Conservation (phyloP, 176 grass and related monocot species). For the Rhipidocladum racemiflorum region DNA sequence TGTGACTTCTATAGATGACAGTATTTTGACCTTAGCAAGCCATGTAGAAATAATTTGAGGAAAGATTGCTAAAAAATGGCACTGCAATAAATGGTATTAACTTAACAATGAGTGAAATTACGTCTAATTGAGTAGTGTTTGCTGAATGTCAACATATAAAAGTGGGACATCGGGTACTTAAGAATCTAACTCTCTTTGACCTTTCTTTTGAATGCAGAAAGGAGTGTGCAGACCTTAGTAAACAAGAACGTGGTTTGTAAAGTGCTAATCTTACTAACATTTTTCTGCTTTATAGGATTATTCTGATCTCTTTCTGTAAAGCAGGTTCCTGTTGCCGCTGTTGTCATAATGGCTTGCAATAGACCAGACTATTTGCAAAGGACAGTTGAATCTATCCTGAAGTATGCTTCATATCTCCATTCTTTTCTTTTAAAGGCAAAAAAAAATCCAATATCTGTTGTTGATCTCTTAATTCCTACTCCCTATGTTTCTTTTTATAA, state of each 20-base stretch:
- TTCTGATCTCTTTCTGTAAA: conserved; percentile 23
- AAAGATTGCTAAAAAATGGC: background rate
- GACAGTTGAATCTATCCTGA: conserved; percentile 94
- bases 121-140: conserved; percentile 4
- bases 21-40: background rate
- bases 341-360: conserved; percentile 99
- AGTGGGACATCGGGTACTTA: background rate
- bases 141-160: background rate
- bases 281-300: conserved; percentile 19
- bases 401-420: conserved; percentile 43
- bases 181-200: conserved; percentile 26
- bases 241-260: conserved; percentile 59
- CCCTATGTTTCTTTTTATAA: too few relatives aligned
- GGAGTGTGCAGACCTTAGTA: conserved; percentile 54
- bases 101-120: background rate
- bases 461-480: background rate
- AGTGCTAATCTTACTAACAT: conserved; percentile 6
- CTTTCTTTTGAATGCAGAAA: conserved; percentile 64
- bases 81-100: background rate
- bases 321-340: conserved; percentile 81
- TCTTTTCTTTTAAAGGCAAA: background rate
- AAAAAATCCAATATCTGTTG: background rate
- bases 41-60: background rate
- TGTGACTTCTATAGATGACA: background rate
- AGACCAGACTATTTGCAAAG: conserved; percentile 88